These are phyloP conservation scores for Cenchrus purpureus DNA, from an alignment of 176 grass and related monocot species.

Conservation along the genomic window DNA sequence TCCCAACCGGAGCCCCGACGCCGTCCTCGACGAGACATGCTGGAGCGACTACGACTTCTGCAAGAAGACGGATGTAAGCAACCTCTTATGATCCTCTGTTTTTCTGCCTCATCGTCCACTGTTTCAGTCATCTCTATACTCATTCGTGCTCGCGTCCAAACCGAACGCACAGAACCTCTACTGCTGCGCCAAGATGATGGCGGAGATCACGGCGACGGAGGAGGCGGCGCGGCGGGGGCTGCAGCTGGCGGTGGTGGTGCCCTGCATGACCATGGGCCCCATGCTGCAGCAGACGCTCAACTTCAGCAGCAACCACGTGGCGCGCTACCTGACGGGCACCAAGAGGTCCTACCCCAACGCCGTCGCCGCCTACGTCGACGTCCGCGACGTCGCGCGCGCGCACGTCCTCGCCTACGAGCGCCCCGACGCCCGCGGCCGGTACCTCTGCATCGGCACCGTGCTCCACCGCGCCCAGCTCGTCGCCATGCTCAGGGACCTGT, in stretches of 20 bases:
- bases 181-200: slow-evolving; percentile 60
- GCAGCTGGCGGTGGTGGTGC: slow-evolving; percentile 57
- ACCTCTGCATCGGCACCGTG: slow-evolving; percentile 52
- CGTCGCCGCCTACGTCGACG: slow-evolving; percentile 55
- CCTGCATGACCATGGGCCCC: slow-evolving; percentile 32
- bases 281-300: slow-evolving; percentile 50
- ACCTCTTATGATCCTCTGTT: not conserved
- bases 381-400: slow-evolving; percentile 31
- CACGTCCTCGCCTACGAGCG: slow-evolving; percentile 47
- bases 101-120: not conserved
- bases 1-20: slow-evolving; percentile 57
- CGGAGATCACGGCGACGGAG: slow-evolving; percentile 47
- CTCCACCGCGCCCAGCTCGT: slow-evolving; percentile 39
- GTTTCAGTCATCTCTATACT: not conserved
- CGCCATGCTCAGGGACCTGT: slow-evolving; percentile 29
- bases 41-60: slow-evolving; percentile 73
- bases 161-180: slow-evolving; percentile 48
- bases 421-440: slow-evolving; percentile 14
- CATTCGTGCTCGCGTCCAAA: not conserved
- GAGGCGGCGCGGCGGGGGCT: slow-evolving; percentile 33
- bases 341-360: slow-evolving; percentile 42
- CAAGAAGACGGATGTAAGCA: slow-evolving; percentile 33
- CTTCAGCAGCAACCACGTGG: slow-evolving; percentile 46
- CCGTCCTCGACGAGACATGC: slow-evolving; percentile 55
- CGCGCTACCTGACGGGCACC: slow-evolving; percentile 38